Evolutionary conservation across 352 stramenopile genomes (phyloP).

Genomic region (Elongisporangium prolatum): DNA sequence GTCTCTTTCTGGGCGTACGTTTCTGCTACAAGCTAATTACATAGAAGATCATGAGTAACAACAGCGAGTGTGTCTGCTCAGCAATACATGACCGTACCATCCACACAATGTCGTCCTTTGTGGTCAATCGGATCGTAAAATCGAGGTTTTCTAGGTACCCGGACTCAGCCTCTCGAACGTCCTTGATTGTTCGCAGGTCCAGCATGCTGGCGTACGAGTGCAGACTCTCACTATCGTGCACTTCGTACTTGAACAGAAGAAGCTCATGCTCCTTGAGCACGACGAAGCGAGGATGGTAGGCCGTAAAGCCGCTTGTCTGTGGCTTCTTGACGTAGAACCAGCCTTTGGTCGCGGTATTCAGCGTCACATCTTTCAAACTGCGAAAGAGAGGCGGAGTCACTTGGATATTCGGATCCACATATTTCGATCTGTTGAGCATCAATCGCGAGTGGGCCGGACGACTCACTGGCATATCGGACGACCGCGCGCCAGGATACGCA

Average conservation of each 20-base stretch:
- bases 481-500: slow-evolving; percentile 1
- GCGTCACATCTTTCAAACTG: slow-evolving; percentile 72
- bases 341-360: slow-evolving; percentile 55
- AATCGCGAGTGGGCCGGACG: slow-evolving; percentile 56
- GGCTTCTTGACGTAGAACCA: slow-evolving; percentile 87
- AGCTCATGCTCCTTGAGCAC: slow-evolving; percentile 75
- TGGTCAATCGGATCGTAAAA: slow-evolving; percentile 83
- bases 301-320: slow-evolving; percentile 49
- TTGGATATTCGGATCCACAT: slow-evolving; percentile 51
- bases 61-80: slow-evolving; percentile 2
- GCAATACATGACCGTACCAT: slow-evolving; percentile 41
- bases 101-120: slow-evolving; percentile 63
- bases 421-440: slow-evolving; percentile 79
- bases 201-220: slow-evolving; percentile 64
- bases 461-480: slow-evolving; percentile 55
- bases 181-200: slow-evolving; percentile 71
- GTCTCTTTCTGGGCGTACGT: slow-evolving; percentile 80
- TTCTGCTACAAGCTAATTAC: slow-evolving; percentile 66
- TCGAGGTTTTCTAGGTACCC: slow-evolving; percentile 80
- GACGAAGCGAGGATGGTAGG: slow-evolving; percentile 82
- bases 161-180: slow-evolving; percentile 77
- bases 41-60: slow-evolving; percentile 8
- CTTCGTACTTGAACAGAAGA: slow-evolving; percentile 86
- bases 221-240: slow-evolving; percentile 61
- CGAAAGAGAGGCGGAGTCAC: slow-evolving; percentile 49